Percentiles rank a stretch among this genome's conserved stretches.
These are phyloP conservation scores for Agarophyton chilense DNA, from an alignment of 23 red algal species.

Conservation along the genomic window DNA sequence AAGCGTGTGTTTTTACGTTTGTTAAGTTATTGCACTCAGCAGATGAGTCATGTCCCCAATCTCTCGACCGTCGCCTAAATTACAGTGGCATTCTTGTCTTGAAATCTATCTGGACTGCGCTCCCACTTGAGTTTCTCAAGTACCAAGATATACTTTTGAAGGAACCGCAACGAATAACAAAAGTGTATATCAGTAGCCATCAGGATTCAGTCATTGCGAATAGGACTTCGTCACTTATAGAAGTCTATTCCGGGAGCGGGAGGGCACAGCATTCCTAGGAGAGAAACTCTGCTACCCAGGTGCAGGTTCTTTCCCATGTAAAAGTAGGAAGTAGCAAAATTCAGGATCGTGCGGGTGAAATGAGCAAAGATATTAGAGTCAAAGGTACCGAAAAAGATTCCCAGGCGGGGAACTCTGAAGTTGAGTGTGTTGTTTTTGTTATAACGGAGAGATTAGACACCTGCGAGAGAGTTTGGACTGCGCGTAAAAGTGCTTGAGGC, in stretches of 20 bases:
- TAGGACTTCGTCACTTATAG: background rate
- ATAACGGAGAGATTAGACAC: too few relatives aligned
- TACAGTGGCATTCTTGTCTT: conserved; percentile 59
- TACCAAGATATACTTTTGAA: conserved; percentile 61
- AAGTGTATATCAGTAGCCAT: conserved; percentile 12
- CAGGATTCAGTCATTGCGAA: background rate
- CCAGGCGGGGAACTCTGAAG: conserved; percentile 22
- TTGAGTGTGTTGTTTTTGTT: too few relatives aligned
- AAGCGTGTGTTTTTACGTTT: background rate
- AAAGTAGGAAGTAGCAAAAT: background rate
- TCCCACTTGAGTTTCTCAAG: conserved; percentile 14
- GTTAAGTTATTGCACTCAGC: background rate
- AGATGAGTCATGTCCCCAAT: conserved; percentile 41
- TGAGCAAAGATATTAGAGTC: background rate
- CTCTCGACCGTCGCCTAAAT: background rate
- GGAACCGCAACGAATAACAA: conserved; percentile 43
- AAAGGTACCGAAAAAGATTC: background rate
- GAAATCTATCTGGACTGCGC: conserved; percentile 24
- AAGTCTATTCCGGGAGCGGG: background rate
- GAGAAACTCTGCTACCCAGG: background rate
- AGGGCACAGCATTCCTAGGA: conserved; percentile 1
- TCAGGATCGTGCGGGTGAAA: background rate
- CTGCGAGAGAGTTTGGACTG: too few relatives aligned
- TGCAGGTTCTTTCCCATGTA: background rate
- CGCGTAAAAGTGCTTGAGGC: too few relatives aligned